Conservation (phyloP, 169 alveolate genomes). For the Cryptosporidium canis region DNA sequence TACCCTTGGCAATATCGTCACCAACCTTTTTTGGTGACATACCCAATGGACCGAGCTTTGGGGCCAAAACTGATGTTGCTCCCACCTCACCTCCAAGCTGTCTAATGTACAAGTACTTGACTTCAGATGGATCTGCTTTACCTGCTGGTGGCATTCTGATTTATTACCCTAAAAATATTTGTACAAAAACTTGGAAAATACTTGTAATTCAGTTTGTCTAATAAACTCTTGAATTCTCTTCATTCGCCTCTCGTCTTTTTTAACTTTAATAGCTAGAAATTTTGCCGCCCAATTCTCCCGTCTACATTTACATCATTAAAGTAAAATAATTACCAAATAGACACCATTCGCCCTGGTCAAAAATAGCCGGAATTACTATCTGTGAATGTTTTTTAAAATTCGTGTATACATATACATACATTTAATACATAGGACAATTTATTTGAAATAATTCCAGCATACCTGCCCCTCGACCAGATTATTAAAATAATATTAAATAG, state of each 20-base stretch:
- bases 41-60: slow-evolving; percentile 98
- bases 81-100: slow-evolving; percentile 98
- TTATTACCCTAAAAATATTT: neutral
- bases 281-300: slow-evolving; percentile 55
- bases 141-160: slow-evolving; percentile 74
- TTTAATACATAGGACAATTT: too few relatives aligned
- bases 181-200: slow-evolving; percentile 15
- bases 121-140: slow-evolving; percentile 76
- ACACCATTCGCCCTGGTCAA: too few relatives aligned
- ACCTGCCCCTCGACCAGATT: too few relatives aligned
- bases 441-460: too few relatives aligned
- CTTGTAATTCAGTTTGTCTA: neutral
- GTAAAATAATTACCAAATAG: neutral
- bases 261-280: neutral
- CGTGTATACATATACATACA: too few relatives aligned
- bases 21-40: slow-evolving; percentile 96
- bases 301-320: slow-evolving; percentile 13
- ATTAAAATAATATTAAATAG: neutral
- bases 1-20: slow-evolving; percentile 96
- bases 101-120: slow-evolving; percentile 87
- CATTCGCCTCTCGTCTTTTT: slow-evolving; percentile 62
- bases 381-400: too few relatives aligned
- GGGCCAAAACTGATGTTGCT: slow-evolving; percentile 97
- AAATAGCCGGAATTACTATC: too few relatives aligned
- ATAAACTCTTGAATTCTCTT: neutral